Percentiles rank a stretch among this genome's conserved stretches.
Evolutionary conservation across 495 filamentous ascomycete genomes (phyloP).

Genomic region (Aspergillus cristatus): DNA sequence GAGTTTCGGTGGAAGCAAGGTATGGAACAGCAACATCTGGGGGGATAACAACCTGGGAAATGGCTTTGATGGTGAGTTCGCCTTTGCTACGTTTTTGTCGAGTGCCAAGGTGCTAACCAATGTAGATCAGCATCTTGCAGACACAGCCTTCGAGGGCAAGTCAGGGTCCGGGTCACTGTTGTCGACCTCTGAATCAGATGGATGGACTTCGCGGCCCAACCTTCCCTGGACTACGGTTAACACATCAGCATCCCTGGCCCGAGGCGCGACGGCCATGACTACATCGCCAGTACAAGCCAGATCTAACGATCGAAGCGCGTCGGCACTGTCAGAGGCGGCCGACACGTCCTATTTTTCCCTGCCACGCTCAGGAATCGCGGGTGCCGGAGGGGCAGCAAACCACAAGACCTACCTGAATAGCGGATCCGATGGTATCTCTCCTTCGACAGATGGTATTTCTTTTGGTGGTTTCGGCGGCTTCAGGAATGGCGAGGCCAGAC

Average conservation of each 20-base stretch:
- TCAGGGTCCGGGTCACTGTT: conserved; percentile 59
- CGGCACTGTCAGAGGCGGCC: conserved; percentile 29
- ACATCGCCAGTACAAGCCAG: conserved; percentile 43
- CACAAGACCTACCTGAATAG: conserved; percentile 28
- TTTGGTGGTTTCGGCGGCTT: conserved; percentile 23
- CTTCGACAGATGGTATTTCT: conserved; percentile 22
- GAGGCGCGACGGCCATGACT: conserved; percentile 31
- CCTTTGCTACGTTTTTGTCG: not conserved
- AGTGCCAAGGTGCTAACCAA: conserved; percentile 1
- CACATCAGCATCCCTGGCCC: conserved; percentile 32
- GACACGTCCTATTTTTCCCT: conserved; percentile 36
- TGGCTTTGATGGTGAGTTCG: conserved; percentile 35
- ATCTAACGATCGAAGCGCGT: conserved; percentile 29
- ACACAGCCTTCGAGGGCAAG: conserved; percentile 37
- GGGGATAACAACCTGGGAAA: conserved; percentile 42
- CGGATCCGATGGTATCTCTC: conserved; percentile 25
- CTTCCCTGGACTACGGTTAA: conserved; percentile 49
- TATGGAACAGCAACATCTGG: conserved; percentile 56
- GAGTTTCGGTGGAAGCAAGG: conserved; percentile 37
- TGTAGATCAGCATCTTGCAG: conserved; percentile 22
- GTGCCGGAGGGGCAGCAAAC: conserved; percentile 11
- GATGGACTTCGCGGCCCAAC: conserved; percentile 38
- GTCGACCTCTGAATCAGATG: conserved; percentile 55
- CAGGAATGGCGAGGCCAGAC: conserved; percentile 20
- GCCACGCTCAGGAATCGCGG: conserved; percentile 21